A percentile compares a stretch with the other conserved stretches of the same genome.
These are phyloP conservation scores for Diddensiella santjacobensis DNA, from an alignment of 805 yeast genomes.

Conservation along the genomic window DNA sequence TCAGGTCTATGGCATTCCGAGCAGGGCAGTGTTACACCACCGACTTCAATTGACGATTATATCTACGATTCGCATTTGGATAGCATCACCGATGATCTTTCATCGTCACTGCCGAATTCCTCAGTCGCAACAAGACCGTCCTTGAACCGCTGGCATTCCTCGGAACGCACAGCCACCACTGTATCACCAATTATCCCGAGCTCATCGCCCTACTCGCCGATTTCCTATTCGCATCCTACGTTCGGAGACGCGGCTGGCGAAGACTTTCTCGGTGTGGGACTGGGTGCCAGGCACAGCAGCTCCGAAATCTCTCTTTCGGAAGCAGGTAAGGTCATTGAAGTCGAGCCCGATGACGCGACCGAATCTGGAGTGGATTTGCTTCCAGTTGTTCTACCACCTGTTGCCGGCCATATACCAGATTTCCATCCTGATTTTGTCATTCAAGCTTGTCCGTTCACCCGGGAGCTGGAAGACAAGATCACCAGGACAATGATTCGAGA, in stretches of 20 bases:
- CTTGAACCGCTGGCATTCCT: slow-evolving; percentile 12
- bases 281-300: neutral
- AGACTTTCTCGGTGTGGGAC: neutral
- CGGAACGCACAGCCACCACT: slow-evolving; percentile 17
- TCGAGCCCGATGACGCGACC: neutral
- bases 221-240: neutral
- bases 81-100: neutral
- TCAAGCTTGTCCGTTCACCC: slow-evolving; percentile 23
- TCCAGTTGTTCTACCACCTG: slow-evolving; percentile 20
- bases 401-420: slow-evolving; percentile 26
- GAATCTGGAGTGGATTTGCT: neutral
- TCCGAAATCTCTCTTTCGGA: neutral
- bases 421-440: slow-evolving; percentile 27
- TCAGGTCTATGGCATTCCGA: neutral
- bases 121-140: slow-evolving; percentile 9
- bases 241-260: neutral
- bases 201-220: neutral
- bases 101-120: neutral
- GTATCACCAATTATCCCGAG: neutral
- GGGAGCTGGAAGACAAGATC: slow-evolving; percentile 24
- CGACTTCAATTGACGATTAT: slow-evolving; percentile 11
- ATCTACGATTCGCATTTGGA: slow-evolving; percentile 4
- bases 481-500: slow-evolving; percentile 23
- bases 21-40: slow-evolving; percentile 2
- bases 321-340: slow-evolving; percentile 1